phyloP scores from a whole-genome alignment of 2,329 filamentous ascomycete species.

The Alternaria triticina region DNA sequence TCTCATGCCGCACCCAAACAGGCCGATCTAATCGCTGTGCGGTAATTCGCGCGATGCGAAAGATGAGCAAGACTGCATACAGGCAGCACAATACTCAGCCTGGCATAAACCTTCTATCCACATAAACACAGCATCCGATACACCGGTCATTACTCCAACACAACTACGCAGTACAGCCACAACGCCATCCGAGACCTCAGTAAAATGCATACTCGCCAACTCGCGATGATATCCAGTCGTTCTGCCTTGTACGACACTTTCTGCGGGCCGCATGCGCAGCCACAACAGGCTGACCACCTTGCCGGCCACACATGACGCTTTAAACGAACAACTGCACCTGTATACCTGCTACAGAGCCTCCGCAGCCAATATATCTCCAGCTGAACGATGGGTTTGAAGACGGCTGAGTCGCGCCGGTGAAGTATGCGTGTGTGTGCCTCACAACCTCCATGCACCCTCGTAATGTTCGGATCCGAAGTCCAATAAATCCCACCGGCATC shows the following conservation, averaged over 20 bases:
- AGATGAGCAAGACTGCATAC: not conserved
- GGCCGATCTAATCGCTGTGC: not conserved
- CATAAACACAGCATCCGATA: not conserved
- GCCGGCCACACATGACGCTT: not conserved
- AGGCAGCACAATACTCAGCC: not conserved
- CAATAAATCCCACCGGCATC: not conserved
- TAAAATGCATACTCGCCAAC: not conserved
- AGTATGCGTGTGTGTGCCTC: not conserved
- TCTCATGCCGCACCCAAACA: not conserved
- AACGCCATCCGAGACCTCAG: not conserved
- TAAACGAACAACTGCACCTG: not conserved
- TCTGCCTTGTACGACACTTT: constrained; percentile 12
- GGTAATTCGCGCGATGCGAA: not conserved
- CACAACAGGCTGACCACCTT: constrained; percentile 4
- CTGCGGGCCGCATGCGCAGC: constrained; percentile 18
- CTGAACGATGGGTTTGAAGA: not conserved
- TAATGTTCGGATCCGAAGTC: not conserved
- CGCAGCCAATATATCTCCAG: not conserved
- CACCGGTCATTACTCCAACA: not conserved
- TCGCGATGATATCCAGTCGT: not conserved
- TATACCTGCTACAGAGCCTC: not conserved
- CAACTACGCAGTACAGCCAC: not conserved
- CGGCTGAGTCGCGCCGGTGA: not conserved
- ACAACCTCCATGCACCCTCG: not conserved
- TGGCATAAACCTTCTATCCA: not conserved